Evolutionary conservation across 78 protist species (phyloP), one percentile per base, ranked within the genome.

Genomic region (Dictyostelium purpureum): DNA sequence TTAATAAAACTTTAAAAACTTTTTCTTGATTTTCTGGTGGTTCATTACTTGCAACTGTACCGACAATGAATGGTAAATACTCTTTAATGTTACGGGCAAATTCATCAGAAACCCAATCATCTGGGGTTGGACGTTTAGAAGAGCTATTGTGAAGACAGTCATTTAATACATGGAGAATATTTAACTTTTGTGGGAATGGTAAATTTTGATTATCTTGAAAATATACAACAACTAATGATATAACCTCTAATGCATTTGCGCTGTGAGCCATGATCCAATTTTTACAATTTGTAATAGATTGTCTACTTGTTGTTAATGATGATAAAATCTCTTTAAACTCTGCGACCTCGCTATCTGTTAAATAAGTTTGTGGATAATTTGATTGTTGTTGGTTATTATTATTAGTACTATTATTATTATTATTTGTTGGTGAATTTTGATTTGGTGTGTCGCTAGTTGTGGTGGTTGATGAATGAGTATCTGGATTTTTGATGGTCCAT

Each of bases 401-500:
- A 11, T 70, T 76, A 26, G 49, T 56, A 11, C 31, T 76, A 54
- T 76, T 76, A 37, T 52, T 57, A 57, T 76, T 56, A 21, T 38
- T 38, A 67, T n/a, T 56, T 54, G 52, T 47, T 59, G 38, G 40
- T 59, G 38, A 33, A 54, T 67, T 45, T 67, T 38, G 49, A 37
- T 4, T 66, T 16, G 14, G 45, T 38, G 33, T 45, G 19, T 67
- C 43, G 21, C 21, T 67, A 16, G 47, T 26, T 18, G 43, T 28
- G 24, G 73, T 31, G 16, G n/a, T 28, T 28, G 61, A 6, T 16
- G 61, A 43, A 21, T 75, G 81, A 75, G 81, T 66, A 73, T 88
- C 94, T 14, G 94, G 87, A 43, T 90, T 79, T 52, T 73, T 90
- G 28, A 81, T 90, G 9, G 76, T 77, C 89, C 88, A 90, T 33